phyloP scores from a whole-genome alignment of 2,329 filamentous ascomycete species.

The Cladosporium phlei region DNA sequence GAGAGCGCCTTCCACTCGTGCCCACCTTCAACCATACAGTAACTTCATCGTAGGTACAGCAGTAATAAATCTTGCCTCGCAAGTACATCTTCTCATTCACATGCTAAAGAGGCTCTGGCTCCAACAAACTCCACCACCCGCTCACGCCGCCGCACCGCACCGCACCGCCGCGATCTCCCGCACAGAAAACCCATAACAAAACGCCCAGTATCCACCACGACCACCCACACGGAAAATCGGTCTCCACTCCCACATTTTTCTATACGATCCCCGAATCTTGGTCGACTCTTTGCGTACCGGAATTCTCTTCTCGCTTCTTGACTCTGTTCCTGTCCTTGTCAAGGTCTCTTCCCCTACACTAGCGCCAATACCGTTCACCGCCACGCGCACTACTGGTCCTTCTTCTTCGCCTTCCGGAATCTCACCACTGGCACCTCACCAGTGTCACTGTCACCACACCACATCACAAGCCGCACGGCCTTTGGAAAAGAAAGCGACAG shows the following conservation, averaged over 20 bases:
- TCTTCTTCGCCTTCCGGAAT: not conserved
- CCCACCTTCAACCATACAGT: too few relatives aligned
- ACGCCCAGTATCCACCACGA: constrained; percentile 1
- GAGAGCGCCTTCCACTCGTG: too few relatives aligned
- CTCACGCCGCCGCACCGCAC: constrained; percentile 20
- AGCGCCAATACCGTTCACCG: constrained; percentile 6
- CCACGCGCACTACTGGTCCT: constrained; percentile 10
- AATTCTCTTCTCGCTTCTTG: not conserved
- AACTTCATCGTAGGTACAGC: too few relatives aligned
- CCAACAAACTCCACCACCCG: constrained; percentile 10
- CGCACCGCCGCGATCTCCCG: constrained; percentile 14
- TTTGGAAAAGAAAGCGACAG: not conserved
- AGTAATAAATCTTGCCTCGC: too few relatives aligned
- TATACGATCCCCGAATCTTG: constrained; percentile 5
- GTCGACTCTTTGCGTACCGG: constrained; percentile 9
- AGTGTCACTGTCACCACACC: too few relatives aligned
- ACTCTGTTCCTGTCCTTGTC: too few relatives aligned
- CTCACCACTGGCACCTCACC: too few relatives aligned
- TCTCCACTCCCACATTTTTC: constrained; percentile 10
- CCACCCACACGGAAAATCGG: not conserved
- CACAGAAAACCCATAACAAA: not conserved
- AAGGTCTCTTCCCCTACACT: constrained; percentile 7
- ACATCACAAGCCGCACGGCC: not conserved
- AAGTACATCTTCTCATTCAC: not conserved
- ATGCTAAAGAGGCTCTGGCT: not conserved